These are phyloP conservation scores for Boletus pseudo-olivaceus DNA, from an alignment of 768 basidiomycete species.

Conservation along the genomic window DNA sequence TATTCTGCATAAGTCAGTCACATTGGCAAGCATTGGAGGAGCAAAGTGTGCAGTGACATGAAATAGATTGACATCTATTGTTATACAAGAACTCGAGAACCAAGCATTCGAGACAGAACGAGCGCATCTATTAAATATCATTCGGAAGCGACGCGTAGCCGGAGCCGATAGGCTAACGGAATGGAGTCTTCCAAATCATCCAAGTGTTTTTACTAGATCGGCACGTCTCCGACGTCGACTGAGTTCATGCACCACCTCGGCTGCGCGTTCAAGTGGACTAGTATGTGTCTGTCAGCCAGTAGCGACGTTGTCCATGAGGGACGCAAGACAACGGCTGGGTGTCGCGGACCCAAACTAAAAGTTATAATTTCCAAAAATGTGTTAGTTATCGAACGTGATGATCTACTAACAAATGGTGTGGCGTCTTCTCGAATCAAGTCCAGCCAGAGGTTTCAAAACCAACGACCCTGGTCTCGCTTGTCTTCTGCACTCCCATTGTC, in stretches of 20 bases:
- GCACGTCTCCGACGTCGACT: too few relatives aligned
- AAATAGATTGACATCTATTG: too few relatives aligned
- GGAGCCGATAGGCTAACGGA: not conserved
- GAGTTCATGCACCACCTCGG: too few relatives aligned
- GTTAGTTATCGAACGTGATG: not conserved
- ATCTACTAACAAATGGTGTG: conserved; percentile 11
- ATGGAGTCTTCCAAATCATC: too few relatives aligned
- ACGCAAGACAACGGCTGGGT: not conserved
- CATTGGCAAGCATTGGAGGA: too few relatives aligned
- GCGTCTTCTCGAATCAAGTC: not conserved
- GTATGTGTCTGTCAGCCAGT: not conserved
- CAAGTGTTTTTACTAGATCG: not conserved
- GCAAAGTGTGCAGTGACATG: too few relatives aligned
- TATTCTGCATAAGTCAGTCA: too few relatives aligned
- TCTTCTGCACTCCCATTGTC: not conserved
- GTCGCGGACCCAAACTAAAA: not conserved
- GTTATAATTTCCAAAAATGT: not conserved
- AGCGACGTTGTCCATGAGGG: too few relatives aligned
- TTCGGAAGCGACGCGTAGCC: not conserved
- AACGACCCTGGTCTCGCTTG: conserved; percentile 21
- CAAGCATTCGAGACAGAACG: too few relatives aligned
- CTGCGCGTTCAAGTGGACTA: not conserved
- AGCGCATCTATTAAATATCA: not conserved
- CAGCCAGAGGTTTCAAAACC: not conserved
- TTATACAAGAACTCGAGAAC: too few relatives aligned